phyloP scores from a whole-genome alignment of 2,329 filamentous ascomycete genomes.

The Alternaria sp. region DNA sequence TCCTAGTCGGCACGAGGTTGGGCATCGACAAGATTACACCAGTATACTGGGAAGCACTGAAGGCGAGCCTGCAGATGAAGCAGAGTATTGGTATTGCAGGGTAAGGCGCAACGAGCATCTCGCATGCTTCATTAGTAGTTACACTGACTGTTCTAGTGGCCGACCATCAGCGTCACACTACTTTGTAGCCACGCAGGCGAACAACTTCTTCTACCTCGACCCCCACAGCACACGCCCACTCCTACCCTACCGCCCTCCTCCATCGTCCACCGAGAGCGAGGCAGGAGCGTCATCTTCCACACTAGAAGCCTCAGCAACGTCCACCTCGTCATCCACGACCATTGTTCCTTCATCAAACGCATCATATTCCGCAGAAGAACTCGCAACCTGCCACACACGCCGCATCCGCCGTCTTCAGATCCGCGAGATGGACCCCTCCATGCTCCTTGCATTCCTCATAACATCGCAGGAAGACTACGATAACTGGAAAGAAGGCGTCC shows the following conservation, averaged over 20 bases:
- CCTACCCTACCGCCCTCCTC: conserved; percentile 65
- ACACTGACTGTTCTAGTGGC: conserved; percentile 65
- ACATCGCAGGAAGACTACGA: conserved; percentile 83
- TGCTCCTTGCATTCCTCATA: conserved; percentile 95
- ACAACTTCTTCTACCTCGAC: conserved; percentile 91
- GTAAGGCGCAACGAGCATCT: conserved; percentile 59
- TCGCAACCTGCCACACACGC: conserved; percentile 86
- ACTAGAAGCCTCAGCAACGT: conserved; percentile 22
- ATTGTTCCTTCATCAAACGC: conserved; percentile 23
- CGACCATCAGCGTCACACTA: conserved; percentile 90
- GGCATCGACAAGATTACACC: conserved; percentile 95
- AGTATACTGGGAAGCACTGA: conserved; percentile 94
- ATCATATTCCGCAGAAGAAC: conserved; percentile 73
- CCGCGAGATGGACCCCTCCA: conserved; percentile 95
- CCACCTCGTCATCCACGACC: conserved; percentile 33
- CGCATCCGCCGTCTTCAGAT: conserved; percentile 84
- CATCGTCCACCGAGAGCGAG: conserved; percentile 3
- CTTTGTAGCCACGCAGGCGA: conserved; percentile 76
- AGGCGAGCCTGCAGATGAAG: conserved; percentile 81
- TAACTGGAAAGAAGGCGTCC: conserved; percentile 80
- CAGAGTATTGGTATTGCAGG: conserved; percentile 97
- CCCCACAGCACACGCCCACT: conserved; percentile 86
- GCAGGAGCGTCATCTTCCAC: background rate
- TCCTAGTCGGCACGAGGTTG: conserved; percentile 86
- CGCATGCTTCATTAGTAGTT: background rate